Conservation (phyloP, 768 basidiomycete species). For the Lentinula boryana region DNA sequence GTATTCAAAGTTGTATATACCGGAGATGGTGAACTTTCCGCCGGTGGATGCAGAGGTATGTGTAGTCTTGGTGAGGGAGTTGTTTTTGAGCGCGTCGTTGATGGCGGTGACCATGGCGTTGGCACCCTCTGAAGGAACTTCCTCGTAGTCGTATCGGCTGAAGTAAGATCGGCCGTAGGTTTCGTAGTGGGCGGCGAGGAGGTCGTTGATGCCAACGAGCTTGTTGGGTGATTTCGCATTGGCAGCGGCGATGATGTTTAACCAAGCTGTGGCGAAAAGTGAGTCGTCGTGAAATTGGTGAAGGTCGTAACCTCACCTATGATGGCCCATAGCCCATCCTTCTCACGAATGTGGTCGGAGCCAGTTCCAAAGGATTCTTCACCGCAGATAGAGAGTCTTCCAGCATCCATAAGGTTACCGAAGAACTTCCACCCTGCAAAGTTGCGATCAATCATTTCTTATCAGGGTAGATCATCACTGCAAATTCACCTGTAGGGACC, state of each 20-base stretch:
- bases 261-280: conserved; percentile 62
- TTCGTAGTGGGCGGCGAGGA: conserved; percentile 82
- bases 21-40: conserved; percentile 70
- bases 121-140: conserved; percentile 88
- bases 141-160: conserved; percentile 99
- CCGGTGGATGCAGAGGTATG: conserved; percentile 64
- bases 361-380: conserved; percentile 99
- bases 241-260: conserved; percentile 93
- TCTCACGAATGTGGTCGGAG: conserved; percentile 99
- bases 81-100: conserved; percentile 60
- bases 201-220: conserved; percentile 84
- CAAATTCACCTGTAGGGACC: conserved; percentile 80
- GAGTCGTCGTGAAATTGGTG: conserved; percentile 6
- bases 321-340: conserved; percentile 98
- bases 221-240: conserved; percentile 71
- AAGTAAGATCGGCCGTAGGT: conserved; percentile 98
- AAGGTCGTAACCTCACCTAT: conserved; percentile 53
- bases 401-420: conserved; percentile 99
- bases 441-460: background rate
- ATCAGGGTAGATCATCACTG: background rate
- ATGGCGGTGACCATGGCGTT: conserved; percentile 77
- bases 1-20: conserved; percentile 87
- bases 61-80: conserved; percentile 61
- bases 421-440: conserved; percentile 96
- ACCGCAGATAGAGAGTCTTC: conserved; percentile 94